Evolutionary conservation across 257 asterid genomes (phyloP).

Genomic region (Verbascum thapsus): DNA sequence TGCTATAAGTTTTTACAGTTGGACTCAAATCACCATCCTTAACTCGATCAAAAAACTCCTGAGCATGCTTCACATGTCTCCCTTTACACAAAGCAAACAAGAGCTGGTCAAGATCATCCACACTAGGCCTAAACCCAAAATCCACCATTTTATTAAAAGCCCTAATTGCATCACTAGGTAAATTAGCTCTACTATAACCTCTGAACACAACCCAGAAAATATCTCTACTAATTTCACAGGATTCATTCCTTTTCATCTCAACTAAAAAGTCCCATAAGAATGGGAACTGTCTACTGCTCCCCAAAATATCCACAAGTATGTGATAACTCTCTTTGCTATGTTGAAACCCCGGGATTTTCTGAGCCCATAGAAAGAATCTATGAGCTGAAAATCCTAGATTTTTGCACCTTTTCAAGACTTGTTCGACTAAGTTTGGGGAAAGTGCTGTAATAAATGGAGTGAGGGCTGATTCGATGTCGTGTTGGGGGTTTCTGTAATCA

Average conservation of each 20-base stretch:
- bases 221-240: conserved; percentile 51
- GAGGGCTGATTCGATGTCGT: conserved; percentile 85
- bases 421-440: conserved; percentile 58
- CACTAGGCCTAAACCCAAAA: conserved; percentile 66
- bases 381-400: conserved; percentile 87
- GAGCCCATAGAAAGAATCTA: conserved; percentile 89
- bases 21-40: conserved; percentile 45
- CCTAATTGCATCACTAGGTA: conserved; percentile 84
- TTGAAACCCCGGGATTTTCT: conserved; percentile 54
- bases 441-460: conserved; percentile 55
- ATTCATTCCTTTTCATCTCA: conserved; percentile 47
- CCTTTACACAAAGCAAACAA: conserved; percentile 59
- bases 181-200: conserved; percentile 70
- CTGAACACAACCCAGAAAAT: conserved; percentile 68
- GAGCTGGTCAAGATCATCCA: conserved; percentile 76
- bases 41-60: conserved; percentile 63
- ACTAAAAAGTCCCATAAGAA: conserved; percentile 78
- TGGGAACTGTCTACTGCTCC: conserved; percentile 82
- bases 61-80: conserved; percentile 70
- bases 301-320: conserved; percentile 71
- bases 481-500: conserved; percentile 75
- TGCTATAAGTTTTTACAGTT: conserved; percentile 68
- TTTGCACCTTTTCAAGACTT: conserved; percentile 80
- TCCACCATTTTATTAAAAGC: conserved; percentile 81
- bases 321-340: conserved; percentile 70